Base-by-base conservation (phyloP, 371 early-diverging fungal species). In the Mortierella sp. region DNA sequence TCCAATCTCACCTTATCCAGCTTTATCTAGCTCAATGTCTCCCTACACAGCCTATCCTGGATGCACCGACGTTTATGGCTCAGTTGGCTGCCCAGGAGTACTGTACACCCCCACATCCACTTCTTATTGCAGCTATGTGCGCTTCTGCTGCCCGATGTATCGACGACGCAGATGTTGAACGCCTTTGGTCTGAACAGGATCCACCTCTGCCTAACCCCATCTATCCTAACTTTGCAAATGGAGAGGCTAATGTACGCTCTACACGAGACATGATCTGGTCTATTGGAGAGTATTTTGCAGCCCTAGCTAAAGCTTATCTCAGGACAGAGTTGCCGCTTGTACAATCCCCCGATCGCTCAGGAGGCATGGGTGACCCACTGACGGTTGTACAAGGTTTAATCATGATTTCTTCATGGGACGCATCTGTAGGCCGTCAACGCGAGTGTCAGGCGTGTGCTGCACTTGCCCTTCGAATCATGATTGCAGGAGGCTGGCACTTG, bases 401-500 rank as follows among this genome's bases (percentile, higher is more conserved):
- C 43, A 37, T 81, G 77, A 81, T 81, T 30, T 69, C 83, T 12
- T 66, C 83, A 22, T 81, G 83, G 83, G 83, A 81, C 73, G 77
- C 76, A 3, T 72, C 83, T 39, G 75, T 76, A 3, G 83, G 83
- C 14, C 83, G 83, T 16, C 83, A 81, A 61, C 83, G 83, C 16
- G 83, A 81, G 61, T 76, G 77, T 49, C 76, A 76, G 30, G 83
- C 83, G 4, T 81, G 83, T 55, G 70, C 77, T n/a, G 83, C 76
- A 0, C 58, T 81, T 20, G 83, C 83, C 0, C 70, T 81, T 49
- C 76, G 83, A 22, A 81, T 81, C 43, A 81, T 81, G 83, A 76
- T 81, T 64, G 83, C 83, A 5, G 83, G 83, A 67, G 83, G 83
- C 12, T 81, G 83, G 83, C 83, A 81, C 57, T 39, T 81, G 40